Conservation (phyloP, 345 rosid species). For the Noccaea bulbosa region DNA sequence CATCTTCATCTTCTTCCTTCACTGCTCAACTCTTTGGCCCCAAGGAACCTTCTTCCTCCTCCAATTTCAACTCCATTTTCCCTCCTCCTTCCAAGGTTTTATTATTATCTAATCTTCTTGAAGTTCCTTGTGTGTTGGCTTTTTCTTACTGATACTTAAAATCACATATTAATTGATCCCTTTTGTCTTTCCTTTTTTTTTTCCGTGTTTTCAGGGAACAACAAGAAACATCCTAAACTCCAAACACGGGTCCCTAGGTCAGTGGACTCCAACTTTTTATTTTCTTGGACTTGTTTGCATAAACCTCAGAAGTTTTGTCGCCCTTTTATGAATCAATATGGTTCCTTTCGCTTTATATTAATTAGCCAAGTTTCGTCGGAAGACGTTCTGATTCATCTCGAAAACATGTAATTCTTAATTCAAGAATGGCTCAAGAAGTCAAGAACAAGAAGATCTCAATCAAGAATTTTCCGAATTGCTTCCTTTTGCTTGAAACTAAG, state of each 20-base stretch:
- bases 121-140: not conserved
- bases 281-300: not conserved
- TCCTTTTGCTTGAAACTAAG: not conserved
- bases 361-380: not conserved
- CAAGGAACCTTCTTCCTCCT: slow-evolving; percentile 61
- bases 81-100: slow-evolving; percentile 62
- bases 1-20: slow-evolving; percentile 54
- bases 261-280: slow-evolving; percentile 25
- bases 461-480: not conserved
- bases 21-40: slow-evolving; percentile 69
- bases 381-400: not conserved
- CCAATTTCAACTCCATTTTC: slow-evolving; percentile 66
- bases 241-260: slow-evolving; percentile 58
- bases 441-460: slow-evolving; percentile 23
- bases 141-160: slow-evolving; percentile 16
- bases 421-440: slow-evolving; percentile 6
- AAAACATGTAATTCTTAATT: not conserved
- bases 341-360: not conserved
- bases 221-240: slow-evolving; percentile 53
- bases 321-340: slow-evolving; percentile 19
- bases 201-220: slow-evolving; percentile 49
- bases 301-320: not conserved
- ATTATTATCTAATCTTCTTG: not conserved
- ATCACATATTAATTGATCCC: not conserved
- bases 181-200: not conserved